phyloP scores from a whole-genome alignment of 192 early-diverging fungal genomes.

The Diversispora epigaea region DNA sequence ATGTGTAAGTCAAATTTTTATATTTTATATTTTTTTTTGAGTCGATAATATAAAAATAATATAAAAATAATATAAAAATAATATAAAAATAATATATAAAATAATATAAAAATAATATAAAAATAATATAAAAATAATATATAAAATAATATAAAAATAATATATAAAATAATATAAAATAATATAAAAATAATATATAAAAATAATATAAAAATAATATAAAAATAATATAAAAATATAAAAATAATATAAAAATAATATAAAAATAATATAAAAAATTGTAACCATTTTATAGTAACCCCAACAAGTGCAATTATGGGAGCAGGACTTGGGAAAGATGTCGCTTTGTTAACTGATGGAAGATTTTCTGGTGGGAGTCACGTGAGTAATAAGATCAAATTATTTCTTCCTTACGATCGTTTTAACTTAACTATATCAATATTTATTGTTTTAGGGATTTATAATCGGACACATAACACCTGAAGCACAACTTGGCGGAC shows the following conservation, averaged over 20 bases:
- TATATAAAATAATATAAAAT: not conserved
- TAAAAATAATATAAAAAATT: not conserved
- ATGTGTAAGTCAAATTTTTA: constrained; percentile 68
- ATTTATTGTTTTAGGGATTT: constrained; percentile 69
- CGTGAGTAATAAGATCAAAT: constrained; percentile 44
- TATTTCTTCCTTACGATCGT: not conserved
- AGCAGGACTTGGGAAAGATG: constrained; percentile 95
- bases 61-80: not conserved
- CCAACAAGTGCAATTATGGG: constrained; percentile 99
- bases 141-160: too few species aligned
- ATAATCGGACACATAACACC: constrained; percentile 99
- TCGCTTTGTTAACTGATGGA: constrained; percentile 96
- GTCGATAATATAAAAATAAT: not conserved
- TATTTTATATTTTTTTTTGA: not conserved
- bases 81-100: not conserved
- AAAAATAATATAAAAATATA: not conserved
- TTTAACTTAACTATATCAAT: not conserved
- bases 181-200: not conserved
- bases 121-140: not conserved
- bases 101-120: not conserved
- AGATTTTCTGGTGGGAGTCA: constrained; percentile 98
- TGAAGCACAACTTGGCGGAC: constrained; percentile 96
- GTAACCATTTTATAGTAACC: constrained; percentile 58
- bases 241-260: not conserved
- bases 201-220: not conserved